Evolutionary conservation across 805 yeast genomes (phyloP), one percentile per base, ranked within the genome.

Genomic region (Monosporozyma aerobia): DNA sequence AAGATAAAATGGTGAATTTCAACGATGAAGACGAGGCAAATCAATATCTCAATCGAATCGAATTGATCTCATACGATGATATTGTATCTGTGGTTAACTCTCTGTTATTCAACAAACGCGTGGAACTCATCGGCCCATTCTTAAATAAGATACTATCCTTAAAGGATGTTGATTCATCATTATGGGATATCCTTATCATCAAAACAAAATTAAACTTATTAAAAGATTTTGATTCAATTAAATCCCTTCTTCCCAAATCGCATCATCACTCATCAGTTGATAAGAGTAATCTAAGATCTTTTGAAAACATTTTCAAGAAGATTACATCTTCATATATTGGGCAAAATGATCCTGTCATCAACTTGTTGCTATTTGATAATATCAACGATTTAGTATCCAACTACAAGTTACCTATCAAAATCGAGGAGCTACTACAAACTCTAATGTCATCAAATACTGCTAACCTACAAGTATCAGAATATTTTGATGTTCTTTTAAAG

Each of bases 11-110:
- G 27, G 49, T 47, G 16, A 57, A 47, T 3, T 66, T 66, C 44
- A 47, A 60, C 5, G 48, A 60, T 11, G 71, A 70, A 50, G 59
- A 58, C 8, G 67, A 64, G n/a, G 73, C 67, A 0, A 54, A 65
- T 29, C 51, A 47, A 1, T 68, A 58, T 51, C 54, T 73, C 13
- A 66, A 69, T 53, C 58, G 60, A 47, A 52, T 55, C 41, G 68
- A 66, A 37, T 50, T 49, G 25, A 65, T 67, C 1, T 57, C 63
- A 1, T 60, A 58, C 25, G 49, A 57, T 3, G 72, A 68, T 44
- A 61, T 61, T 48, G 49, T 64, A 0, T 54, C 59, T 4, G 53
- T 71, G 0, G 52, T 69, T 4, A 59, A 65, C 6, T 59, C 59
- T 13, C 61, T 63, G 47, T 40, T 69, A 1, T 58, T 54, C 32